Base-by-base conservation (phyloP, 2,329 filamentous ascomycete genomes). In the Curvularia verruculosa region DNA sequence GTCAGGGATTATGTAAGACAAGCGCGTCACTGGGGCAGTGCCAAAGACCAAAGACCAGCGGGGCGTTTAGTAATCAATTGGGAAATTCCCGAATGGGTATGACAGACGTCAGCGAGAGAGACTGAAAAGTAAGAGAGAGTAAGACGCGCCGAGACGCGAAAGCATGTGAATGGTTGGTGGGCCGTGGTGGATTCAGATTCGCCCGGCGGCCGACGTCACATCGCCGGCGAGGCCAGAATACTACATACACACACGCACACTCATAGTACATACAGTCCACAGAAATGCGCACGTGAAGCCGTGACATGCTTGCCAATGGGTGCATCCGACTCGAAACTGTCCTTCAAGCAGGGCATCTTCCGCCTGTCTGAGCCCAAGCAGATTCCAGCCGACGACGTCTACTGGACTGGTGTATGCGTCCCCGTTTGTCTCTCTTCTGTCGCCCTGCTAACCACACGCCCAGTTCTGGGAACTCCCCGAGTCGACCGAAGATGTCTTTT, bases 331-430 rank as follows among this genome's bases (percentile, higher is more conserved):
- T 98, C 94, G 72, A 98, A 98, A 85, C 88, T 98, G 75, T 92
- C 94, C 75, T 98, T 99, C 85, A 98, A 97, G 81, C 91, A 96
- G 80, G 94, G 93, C 79, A 96, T 98, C 81, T 97, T 98, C 82
- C 88, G 90, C 74, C 87, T 99, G 58, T 95, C 92, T n/a, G 92
- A 96, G 77, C 90, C 96, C 76, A 87, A 88, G 65, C 84, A 90
- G 75, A 97, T 98, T 73, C 84, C 92, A 58, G 87, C 92, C 54
- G 89, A 95, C 78, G 92, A 97, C 80, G 83, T 87, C 18, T 97
- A 96, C 81, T 99, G 95, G 95, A 88, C 90, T 63, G 91, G 91
- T 75, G 92, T 96, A 79, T 49, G 89, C 41, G 79, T 49, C 89
- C 41, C n/a, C n/a, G n/a, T n/a, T n/a, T 36, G 29, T 46, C 82